These are phyloP conservation scores for Mycosarcoma mackinlayi DNA, from an alignment of 1,284 basidiomycete genomes.

Conservation along the genomic window DNA sequence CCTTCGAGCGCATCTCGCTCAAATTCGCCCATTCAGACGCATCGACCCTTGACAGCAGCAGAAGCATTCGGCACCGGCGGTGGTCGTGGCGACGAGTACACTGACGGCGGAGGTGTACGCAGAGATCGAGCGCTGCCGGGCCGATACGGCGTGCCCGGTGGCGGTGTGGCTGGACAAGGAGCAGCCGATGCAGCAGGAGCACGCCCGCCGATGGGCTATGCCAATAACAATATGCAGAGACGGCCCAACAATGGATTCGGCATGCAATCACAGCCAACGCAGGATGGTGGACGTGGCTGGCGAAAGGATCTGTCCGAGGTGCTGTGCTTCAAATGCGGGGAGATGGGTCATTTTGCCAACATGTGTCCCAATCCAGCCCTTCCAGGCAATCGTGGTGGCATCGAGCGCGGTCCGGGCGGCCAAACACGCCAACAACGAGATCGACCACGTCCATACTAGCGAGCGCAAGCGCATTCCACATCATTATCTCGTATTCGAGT, in stretches of 20 bases:
- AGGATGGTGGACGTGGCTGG: conserved; percentile 36
- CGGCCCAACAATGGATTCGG: conserved; percentile 17
- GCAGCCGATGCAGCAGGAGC: conserved; percentile 4
- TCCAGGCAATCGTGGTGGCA: conserved; percentile 60
- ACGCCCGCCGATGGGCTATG: conserved; percentile 4
- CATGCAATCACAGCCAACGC: conserved; percentile 6
- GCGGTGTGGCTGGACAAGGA: conserved; percentile 8
- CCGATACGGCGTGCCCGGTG: conserved; percentile 25
- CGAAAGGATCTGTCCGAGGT: conserved; percentile 59
- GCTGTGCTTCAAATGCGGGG: conserved; percentile 66
- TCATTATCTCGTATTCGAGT: neutral
- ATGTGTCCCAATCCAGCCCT: conserved; percentile 58
- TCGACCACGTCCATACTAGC: conserved; percentile 37
- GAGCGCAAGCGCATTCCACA: neutral
- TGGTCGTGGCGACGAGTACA: conserved; percentile 24
- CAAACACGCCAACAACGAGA: conserved; percentile 20
- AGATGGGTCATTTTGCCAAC: conserved; percentile 66
- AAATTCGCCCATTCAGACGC: conserved; percentile 62
- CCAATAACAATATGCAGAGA: conserved; percentile 15
- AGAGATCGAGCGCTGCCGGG: conserved; percentile 26
- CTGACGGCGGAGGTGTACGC: conserved; percentile 25
- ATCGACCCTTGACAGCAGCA: conserved; percentile 59
- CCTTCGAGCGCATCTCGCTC: conserved; percentile 61
- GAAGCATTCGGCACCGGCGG: conserved; percentile 60
- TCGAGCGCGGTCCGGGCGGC: conserved; percentile 48